Base-by-base conservation (phyloP, 1,139 yeast genomes). In the Geotrichum siamense region DNA sequence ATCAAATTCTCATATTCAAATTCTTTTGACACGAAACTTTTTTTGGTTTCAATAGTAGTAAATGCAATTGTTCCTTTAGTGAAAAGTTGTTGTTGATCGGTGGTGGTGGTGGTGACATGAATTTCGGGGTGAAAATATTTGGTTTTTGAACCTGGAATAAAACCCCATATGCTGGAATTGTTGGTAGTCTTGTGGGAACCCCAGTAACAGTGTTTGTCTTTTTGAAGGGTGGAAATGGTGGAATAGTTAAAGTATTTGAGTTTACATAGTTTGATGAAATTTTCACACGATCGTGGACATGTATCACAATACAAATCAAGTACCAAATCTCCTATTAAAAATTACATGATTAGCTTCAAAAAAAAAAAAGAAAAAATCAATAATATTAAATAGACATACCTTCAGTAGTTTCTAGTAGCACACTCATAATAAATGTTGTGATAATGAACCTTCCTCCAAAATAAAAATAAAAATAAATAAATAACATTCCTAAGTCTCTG, bases 231-330 rank as follows among this genome's bases (percentile, higher is more conserved):
- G 53, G 67, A 65, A 45, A 79, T 67, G 2, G 79, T 77, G 13
- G 71, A 61, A 55, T 72, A 75, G 43, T 76, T 71, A 62, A 67
- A 79, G 60, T 72, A 74, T 48, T 75, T 71, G 35, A 65, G 53
- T 52, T 74, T 69, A 60, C 83, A 77, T 13, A 78, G 65, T 51
- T 76, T 73, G 38, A 79, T 49, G 55, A 79, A 79, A 53, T 75
- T 75, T 43, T 59, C 59, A 35, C 72, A 61, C 34, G 70, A 69
- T 21, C 53, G 52, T 1, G 72, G 73, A 2, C 70, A 65, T 2
- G 59, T 55, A 9, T 69, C 59, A 3, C 54, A 49, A 37, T 60
- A 55, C 22, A 79, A 56, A 53, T 79, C 86, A n/a, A 79, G 58
- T 10, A 76, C 80, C 13, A 79, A 40, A 51, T 68, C 71, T 6